These are phyloP conservation scores for Acacia crassicarpa DNA, from an alignment of 306 rosid genomes.

Conservation along the genomic window DNA sequence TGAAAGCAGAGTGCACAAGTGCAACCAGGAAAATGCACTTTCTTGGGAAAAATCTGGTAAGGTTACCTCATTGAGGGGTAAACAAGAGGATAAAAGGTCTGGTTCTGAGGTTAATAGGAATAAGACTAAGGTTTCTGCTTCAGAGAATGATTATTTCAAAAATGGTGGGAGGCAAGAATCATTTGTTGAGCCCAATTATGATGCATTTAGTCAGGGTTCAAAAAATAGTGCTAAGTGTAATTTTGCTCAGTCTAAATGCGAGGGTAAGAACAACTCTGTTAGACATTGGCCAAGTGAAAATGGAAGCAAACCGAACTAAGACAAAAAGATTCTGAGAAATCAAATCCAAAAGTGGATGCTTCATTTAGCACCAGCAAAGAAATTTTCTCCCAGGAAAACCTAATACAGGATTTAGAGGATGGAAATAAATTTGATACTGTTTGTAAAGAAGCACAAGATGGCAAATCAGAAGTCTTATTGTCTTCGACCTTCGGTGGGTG, in stretches of 20 bases:
- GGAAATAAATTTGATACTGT: slow-evolving; percentile 33
- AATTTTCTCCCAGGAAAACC: slow-evolving; percentile 29
- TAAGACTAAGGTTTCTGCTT: slow-evolving; percentile 45
- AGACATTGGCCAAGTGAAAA: slow-evolving; percentile 43
- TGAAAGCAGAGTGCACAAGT: slow-evolving; percentile 39
- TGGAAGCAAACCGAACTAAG: slow-evolving; percentile 39
- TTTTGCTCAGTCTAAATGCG: slow-evolving; percentile 38
- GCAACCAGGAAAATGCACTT: slow-evolving; percentile 33
- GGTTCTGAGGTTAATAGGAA: slow-evolving; percentile 40
- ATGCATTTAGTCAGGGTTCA: slow-evolving; percentile 34
- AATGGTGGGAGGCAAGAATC: slow-evolving; percentile 38
- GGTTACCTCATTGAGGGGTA: slow-evolving; percentile 36
- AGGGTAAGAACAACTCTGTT: slow-evolving; percentile 34
- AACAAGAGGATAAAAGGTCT: slow-evolving; percentile 41
- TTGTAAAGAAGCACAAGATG: slow-evolving; percentile 37
- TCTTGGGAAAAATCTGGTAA: slow-evolving; percentile 43
- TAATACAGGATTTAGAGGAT: slow-evolving; percentile 44
- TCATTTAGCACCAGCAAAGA: slow-evolving; percentile 34
- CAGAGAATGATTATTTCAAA: slow-evolving; percentile 44
- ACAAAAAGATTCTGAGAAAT: slow-evolving; percentile 42
- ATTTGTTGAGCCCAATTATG: slow-evolving; percentile 41
- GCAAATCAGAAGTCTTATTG: slow-evolving; percentile 41
- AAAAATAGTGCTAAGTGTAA: slow-evolving; percentile 30
- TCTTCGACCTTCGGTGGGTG: slow-evolving; percentile 37
- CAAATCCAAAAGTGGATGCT: slow-evolving; percentile 42